Base-by-base conservation (phyloP, 2,329 filamentous ascomycete genomes). In the Neurospora sp. region DNA sequence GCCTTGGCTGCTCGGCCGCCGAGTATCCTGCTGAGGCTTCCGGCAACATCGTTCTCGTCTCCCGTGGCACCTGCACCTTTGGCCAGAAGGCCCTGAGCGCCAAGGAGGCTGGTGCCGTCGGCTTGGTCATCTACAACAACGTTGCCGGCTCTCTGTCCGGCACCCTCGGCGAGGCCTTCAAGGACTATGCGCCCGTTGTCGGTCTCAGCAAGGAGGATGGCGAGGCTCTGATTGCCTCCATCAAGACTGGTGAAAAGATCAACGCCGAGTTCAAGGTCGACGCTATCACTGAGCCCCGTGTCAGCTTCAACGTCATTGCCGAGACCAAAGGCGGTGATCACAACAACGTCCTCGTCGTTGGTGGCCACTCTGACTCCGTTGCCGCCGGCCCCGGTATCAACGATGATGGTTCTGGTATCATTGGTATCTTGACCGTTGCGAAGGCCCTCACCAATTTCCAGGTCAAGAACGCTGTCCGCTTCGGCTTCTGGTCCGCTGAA, bases 91-190 rank as follows among this genome's bases (percentile, higher is more conserved):
- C 86, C 6, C 78, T 82, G 43, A 79, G 84, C 19, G 89, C 88
- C 33, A 85, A 84, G 70, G 75, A 78, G 0, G 87, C 88, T 1
- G 87, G 88, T 19, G 89, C 89, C 1, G 77, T 78, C 0, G 89
- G 80, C 1, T 84, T 83, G 0, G 75, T 91, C 68, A 81, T 91
- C 71, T 90, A 89, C 79, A 90, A 91, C 81, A 90, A 90, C 71
- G 83, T 80, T 3, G 77, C 82, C 0, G 88, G 86, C 2, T 70
- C 77, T 3, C 69, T 82, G 1, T 76, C 83, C 6, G 88, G 87
- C 38, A 90, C 87, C 1, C 80, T 91, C 1, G 87, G 87, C 67
- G 78, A 77, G 6, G 80, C 82, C 0, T 81, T 81, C 65, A 75
- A 74, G 40, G 76, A 77, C 8, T 87, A 87, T 38, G 81, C 83